A percentile compares a stretch with the other conserved stretches of the same genome.
These are phyloP conservation scores for Citrus inodora DNA, from an alignment of 345 rosid species.

Conservation along the genomic window DNA sequence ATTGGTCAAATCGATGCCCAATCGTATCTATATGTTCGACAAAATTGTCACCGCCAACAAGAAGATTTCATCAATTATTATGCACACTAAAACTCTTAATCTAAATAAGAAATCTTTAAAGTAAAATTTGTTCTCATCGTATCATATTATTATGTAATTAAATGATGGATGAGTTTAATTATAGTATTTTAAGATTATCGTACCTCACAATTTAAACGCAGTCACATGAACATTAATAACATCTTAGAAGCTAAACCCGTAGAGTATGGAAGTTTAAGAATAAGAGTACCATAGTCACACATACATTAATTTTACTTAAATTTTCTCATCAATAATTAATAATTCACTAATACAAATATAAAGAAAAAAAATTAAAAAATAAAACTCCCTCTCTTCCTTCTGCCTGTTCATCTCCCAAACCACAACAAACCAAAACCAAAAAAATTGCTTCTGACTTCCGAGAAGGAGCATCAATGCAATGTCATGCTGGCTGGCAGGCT, in stretches of 20 bases:
- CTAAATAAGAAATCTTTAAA: too few relatives aligned
- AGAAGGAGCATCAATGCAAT: constrained; percentile 11
- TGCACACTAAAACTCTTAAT: too few relatives aligned
- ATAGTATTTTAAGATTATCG: too few relatives aligned
- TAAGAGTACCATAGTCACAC: too few relatives aligned
- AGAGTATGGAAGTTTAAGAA: background rate
- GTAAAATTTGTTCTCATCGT: too few relatives aligned
- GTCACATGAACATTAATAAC: too few relatives aligned
- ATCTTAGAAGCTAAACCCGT: background rate
- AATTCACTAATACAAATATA: too few relatives aligned
- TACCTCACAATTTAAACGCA: too few relatives aligned
- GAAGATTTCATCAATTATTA: background rate
- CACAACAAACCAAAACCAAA: constrained; percentile 39
- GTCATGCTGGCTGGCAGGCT: background rate
- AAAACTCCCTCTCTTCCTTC: constrained; percentile 17
- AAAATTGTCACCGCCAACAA: background rate
- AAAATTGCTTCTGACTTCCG: background rate
- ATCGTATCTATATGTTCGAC: background rate
- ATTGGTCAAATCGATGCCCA: background rate
- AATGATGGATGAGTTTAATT: too few relatives aligned
- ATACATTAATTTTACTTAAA: background rate
- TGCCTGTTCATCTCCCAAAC: constrained; percentile 38
- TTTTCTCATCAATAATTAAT: background rate
- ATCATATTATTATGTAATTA: too few relatives aligned
- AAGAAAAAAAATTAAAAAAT: background rate